Conservation (phyloP, 768 basidiomycete genomes). For the Pulveroboletus sp. region DNA sequence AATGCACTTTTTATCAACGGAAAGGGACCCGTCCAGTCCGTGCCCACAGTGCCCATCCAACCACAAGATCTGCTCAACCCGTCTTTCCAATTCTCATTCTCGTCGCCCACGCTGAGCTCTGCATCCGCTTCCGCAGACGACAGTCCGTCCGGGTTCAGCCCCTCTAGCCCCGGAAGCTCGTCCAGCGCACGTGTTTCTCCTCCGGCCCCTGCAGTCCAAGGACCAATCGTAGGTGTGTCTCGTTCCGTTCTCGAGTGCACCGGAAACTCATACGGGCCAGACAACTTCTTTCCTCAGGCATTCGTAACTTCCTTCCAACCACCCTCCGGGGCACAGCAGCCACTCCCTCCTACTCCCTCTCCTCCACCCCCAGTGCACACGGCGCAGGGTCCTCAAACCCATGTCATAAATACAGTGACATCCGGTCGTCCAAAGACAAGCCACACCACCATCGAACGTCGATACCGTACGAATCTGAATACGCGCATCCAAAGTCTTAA, state of each 20-base stretch:
- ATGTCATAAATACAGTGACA: conserved; percentile 15
- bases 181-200: conserved; percentile 35
- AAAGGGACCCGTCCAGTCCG: conserved; percentile 17
- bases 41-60: conserved; percentile 18
- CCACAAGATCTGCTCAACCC: conserved; percentile 27
- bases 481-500: conserved; percentile 80
- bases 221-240: conserved; percentile 20
- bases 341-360: conserved; percentile 39
- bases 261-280: conserved; percentile 21
- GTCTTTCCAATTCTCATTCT: conserved; percentile 44
- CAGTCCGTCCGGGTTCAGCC: conserved; percentile 19
- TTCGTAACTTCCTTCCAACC: conserved; percentile 37
- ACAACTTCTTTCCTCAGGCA: conserved; percentile 15
- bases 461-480: conserved; percentile 87
- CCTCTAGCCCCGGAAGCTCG: conserved; percentile 24
- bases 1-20: conserved; percentile 51
- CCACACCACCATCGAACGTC: conserved; percentile 86
- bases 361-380: conserved; percentile 32
- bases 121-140: conserved; percentile 31
- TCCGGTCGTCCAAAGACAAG: conserved; percentile 60
- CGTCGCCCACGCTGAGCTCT: conserved; percentile 33
- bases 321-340: conserved; percentile 18
- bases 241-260: not conserved
- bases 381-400: conserved; percentile 23
- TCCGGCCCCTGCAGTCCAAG: conserved; percentile 18